Evolutionary conservation across 345 rosid genomes (phyloP), one percentile per base, ranked within the genome.

Genomic region (Gynandropsis gynandra): DNA sequence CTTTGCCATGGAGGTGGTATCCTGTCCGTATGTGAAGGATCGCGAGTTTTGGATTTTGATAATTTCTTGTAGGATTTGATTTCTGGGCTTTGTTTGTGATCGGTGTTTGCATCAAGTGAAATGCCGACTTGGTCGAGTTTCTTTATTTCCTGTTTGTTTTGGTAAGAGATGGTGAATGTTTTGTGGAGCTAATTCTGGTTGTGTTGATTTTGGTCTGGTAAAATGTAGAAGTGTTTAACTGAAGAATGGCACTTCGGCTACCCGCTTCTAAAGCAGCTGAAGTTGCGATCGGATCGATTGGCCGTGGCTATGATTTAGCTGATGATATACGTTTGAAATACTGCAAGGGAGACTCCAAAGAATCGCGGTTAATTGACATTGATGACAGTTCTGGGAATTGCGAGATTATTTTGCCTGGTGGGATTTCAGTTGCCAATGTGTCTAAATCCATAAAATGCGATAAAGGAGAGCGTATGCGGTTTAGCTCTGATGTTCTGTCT

Each of bases 371-470:
- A 37, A 86, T 90, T 40, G 87, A 87, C 64, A 74, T 90, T 57
- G 78, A 72, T 61, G 79, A 80, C 34, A 79, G 52, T 17, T 80
- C 62, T 15, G 80, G 64, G 2, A 72, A 71, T 10, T 71, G 60
- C 11, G 87, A 90, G 59, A 74, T 87, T 66, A 70, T 77, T 52
- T 71, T 90, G 19, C 95, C 96, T 0, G 98, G 93, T 56, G 98
- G 96, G 37, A 72, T 87, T 68, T 72, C 79, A 1, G 76, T 92
- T 3, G 78, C 81, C 7, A 71, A 81, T 20, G 97, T 92, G 19
- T 69, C 98, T 7, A 85, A 78, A 65, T 82, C 86, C 16, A 82
- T 92, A 19, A 85, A 87, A 66, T 92, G 98, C 36, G 97, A 86
- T 60, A 89, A 86, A 73, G 97, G 97, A 10, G 97, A 89, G 66